phyloP scores from a whole-genome alignment of 345 rosid genomes.

The Boechera retrofracta region DNA sequence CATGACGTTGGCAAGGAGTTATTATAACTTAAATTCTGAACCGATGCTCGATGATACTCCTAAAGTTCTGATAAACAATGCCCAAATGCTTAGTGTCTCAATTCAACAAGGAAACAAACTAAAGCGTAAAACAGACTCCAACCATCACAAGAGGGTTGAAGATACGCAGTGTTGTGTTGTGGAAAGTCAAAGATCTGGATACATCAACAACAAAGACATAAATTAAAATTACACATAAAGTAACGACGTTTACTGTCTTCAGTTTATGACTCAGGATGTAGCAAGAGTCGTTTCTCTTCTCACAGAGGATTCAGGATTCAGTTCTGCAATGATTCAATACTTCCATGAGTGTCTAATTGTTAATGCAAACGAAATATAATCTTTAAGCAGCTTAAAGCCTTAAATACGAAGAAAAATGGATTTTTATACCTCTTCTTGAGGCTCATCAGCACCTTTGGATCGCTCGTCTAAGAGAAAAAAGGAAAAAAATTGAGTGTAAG shows the following conservation, averaged over 20 bases:
- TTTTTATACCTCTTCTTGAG: slow-evolving; percentile 42
- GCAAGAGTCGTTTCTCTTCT: slow-evolving; percentile 29
- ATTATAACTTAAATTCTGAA: background rate
- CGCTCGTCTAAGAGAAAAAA: slow-evolving; percentile 24
- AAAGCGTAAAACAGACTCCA: slow-evolving; percentile 16
- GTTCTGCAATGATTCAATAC: slow-evolving; percentile 33
- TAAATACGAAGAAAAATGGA: background rate
- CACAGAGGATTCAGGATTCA: slow-evolving; percentile 23
- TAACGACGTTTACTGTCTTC: slow-evolving; percentile 11
- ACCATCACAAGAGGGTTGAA: slow-evolving; percentile 12
- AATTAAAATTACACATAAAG: slow-evolving; percentile 30
- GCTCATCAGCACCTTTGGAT: slow-evolving; percentile 42
- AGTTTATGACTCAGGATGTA: slow-evolving; percentile 15
- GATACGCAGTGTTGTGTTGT: slow-evolving; percentile 13
- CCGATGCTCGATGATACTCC: background rate
- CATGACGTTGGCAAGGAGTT: background rate
- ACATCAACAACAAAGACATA: slow-evolving; percentile 28
- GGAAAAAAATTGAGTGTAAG: background rate
- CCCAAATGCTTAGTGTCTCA: slow-evolving; percentile 17
- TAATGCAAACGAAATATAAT: background rate
- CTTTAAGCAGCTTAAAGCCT: background rate
- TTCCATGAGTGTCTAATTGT: slow-evolving; percentile 16
- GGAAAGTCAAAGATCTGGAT: slow-evolving; percentile 15
- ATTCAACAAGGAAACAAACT: slow-evolving; percentile 27
- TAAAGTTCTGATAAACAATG: background rate